Evolutionary conservation across 257 asterid species (phyloP).

Genomic region (Rhazya stricta): DNA sequence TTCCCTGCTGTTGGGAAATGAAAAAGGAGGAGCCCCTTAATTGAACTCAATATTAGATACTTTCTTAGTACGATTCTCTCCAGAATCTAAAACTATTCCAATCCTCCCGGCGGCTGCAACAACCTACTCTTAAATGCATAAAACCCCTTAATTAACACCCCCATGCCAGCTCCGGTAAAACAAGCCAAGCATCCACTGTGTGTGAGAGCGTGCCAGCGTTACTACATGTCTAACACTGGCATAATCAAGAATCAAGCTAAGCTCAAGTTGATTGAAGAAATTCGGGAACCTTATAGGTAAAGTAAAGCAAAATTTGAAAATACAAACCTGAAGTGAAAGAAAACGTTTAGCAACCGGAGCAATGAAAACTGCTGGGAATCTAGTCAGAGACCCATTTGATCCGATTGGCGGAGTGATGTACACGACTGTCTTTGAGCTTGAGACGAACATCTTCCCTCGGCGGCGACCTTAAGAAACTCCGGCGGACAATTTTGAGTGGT

Average conservation of each 20-base stretch:
- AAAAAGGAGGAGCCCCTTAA: no score
- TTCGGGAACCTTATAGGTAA: background rate
- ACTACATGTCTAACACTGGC: constrained; percentile 1
- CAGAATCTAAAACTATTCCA: no score
- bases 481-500: no score
- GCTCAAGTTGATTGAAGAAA: background rate
- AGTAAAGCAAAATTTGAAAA: no score
- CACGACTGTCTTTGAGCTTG: constrained; percentile 26
- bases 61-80: no score
- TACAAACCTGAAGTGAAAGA: constrained; percentile 33
- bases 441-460: constrained; percentile 22
- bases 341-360: constrained; percentile 5
- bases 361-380: constrained; percentile 6
- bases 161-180: background rate
- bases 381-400: constrained; percentile 21
- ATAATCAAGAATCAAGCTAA: background rate
- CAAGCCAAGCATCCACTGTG: background rate
- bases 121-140: no score
- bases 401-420: constrained; percentile 25
- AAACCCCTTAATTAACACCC: background rate
- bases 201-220: background rate
- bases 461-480: background rate
- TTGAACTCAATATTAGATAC: no score
- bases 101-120: no score
- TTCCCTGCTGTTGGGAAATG: no score